Evolutionary conservation across 2,329 filamentous ascomycete genomes (phyloP).

Genomic region (Gnomoniopsis sp.): DNA sequence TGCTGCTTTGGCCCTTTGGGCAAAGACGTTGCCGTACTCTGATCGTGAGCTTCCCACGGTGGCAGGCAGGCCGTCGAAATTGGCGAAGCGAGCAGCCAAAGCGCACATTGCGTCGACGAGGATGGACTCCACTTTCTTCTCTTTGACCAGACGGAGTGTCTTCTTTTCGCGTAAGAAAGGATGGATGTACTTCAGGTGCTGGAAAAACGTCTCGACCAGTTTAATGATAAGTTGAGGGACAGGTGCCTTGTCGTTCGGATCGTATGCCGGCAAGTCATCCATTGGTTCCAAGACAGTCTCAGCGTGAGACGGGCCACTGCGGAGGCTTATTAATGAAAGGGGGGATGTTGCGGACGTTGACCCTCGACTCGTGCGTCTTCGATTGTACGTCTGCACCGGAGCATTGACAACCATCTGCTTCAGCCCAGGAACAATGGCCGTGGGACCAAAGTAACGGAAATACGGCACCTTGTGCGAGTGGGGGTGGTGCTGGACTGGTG

Average conservation of each 20-base stretch:
- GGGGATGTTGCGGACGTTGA: constrained; percentile 56
- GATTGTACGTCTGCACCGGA: constrained; percentile 58
- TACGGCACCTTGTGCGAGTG: constrained; percentile 73
- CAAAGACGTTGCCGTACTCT: constrained; percentile 74
- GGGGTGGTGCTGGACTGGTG: constrained; percentile 45
- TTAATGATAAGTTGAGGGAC: constrained; percentile 73
- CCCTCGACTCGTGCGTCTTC: constrained; percentile 55
- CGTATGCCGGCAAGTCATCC: constrained; percentile 69
- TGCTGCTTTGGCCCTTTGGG: constrained; percentile 76
- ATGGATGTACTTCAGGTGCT: constrained; percentile 79
- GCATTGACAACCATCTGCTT: constrained; percentile 78
- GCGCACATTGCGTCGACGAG: constrained; percentile 84
- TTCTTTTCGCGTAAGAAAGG: constrained; percentile 73
- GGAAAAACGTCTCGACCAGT: constrained; percentile 77
- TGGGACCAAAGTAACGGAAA: constrained; percentile 87
- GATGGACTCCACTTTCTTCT: constrained; percentile 79
- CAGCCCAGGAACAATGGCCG: constrained; percentile 86
- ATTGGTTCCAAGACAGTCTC: constrained; percentile 40
- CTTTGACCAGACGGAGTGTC: constrained; percentile 71
- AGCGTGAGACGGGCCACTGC: constrained; percentile 38
- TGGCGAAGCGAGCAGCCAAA: constrained; percentile 76
- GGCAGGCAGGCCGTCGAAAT: constrained; percentile 47
- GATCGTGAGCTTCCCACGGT: constrained; percentile 52
- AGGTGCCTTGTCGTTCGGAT: constrained; percentile 65
- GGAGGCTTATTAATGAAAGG: constrained; percentile 30